These are phyloP conservation scores for Vaccinium myrtillus DNA, from an alignment of 148 eudicot species.

Conservation along the genomic window DNA sequence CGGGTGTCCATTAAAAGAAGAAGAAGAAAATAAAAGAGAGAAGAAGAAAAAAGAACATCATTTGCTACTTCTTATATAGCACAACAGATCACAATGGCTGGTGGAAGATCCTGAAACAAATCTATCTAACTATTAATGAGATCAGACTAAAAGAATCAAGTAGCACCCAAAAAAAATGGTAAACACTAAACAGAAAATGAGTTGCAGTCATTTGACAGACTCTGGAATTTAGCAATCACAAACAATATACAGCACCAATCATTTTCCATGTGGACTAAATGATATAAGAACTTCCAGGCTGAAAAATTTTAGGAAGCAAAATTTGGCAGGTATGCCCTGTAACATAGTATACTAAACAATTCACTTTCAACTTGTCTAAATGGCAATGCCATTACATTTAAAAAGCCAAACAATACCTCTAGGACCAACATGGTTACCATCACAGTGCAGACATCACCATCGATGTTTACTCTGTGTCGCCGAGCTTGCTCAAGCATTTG, in stretches of 20 bases:
- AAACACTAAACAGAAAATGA: constrained; percentile 1
- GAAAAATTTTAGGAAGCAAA: neutral
- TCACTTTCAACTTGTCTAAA: neutral
- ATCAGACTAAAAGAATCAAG: neutral
- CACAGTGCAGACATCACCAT: constrained; percentile 79
- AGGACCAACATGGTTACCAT: constrained; percentile 75
- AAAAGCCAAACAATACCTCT: constrained; percentile 24
- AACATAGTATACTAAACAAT: neutral
- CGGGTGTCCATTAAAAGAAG: neutral
- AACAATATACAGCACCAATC: neutral
- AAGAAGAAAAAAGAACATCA: neutral
- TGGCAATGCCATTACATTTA: neutral
- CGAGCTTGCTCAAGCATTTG: constrained; percentile 79
- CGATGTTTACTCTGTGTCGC: constrained; percentile 72
- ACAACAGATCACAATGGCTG: neutral
- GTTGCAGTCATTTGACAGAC: neutral
- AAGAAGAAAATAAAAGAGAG: neutral
- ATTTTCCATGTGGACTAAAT: neutral
- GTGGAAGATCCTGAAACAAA: neutral
- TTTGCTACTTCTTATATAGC: neutral
- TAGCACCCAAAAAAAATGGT: neutral
- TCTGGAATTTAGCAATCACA: neutral
- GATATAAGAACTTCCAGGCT: neutral
- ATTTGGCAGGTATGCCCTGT: neutral
- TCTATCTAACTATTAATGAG: neutral